Conservation (phyloP, 495 filamentous ascomycete species). For the Tuber brumale region DNA sequence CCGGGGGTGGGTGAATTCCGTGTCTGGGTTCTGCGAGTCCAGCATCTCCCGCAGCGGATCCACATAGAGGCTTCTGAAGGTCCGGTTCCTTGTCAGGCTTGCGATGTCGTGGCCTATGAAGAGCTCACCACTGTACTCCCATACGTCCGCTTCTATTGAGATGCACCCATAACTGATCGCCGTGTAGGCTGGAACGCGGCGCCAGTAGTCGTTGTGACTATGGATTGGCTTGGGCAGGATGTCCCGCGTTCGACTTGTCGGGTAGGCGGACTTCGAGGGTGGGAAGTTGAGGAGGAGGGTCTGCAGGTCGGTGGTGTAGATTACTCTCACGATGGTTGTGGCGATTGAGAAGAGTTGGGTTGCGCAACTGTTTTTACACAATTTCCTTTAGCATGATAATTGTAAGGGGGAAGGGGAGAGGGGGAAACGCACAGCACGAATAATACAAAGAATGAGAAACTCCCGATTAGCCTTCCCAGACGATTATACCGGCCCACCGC, state of each 20-base stretch:
- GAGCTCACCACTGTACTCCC: constrained; percentile 63
- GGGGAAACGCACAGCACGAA: background rate
- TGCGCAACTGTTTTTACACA: background rate
- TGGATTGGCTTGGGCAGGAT: constrained; percentile 44
- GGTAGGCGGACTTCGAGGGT: background rate
- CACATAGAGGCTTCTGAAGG: constrained; percentile 59
- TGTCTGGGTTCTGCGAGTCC: constrained; percentile 48
- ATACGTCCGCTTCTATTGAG: constrained; percentile 83
- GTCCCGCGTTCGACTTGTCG: background rate
- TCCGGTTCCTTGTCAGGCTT: constrained; percentile 51
- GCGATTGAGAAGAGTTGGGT: constrained; percentile 2
- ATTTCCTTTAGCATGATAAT: background rate
- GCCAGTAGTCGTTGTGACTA: constrained; percentile 93
- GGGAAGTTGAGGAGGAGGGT: background rate
- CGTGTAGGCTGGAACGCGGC: constrained; percentile 59
- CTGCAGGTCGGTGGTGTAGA: background rate
- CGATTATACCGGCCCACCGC: background rate
- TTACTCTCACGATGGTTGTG: background rate
- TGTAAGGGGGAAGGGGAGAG: background rate
- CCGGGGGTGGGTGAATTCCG: constrained; percentile 21
- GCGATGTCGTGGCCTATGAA: constrained; percentile 54
- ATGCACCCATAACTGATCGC: constrained; percentile 65
- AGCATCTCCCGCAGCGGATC: constrained; percentile 57
- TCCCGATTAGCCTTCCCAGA: background rate
- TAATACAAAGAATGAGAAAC: constrained; percentile 1